A percentile compares a stretch with the other conserved stretches of the same genome.
Conservation (phyloP, 768 basidiomycete genomes). For the Pleurotus sapidus region DNA sequence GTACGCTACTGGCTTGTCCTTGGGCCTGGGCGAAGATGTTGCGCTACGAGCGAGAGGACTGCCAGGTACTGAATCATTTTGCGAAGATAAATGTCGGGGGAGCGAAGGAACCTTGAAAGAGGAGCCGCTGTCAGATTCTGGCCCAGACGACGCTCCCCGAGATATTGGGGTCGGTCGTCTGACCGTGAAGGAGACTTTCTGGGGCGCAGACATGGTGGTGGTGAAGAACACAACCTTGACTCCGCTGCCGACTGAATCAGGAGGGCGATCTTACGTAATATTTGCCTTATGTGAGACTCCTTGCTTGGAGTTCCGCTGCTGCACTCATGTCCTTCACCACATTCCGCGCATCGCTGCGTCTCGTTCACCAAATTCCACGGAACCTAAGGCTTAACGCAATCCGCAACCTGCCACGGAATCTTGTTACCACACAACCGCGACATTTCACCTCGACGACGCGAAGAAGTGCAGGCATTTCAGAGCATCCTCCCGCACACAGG, state of each 20-base stretch:
- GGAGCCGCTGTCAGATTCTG: constrained; percentile 53
- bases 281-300: neutral
- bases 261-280: neutral
- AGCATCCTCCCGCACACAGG: constrained; percentile 40
- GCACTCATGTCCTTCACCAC: neutral
- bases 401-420: neutral
- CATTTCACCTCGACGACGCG: neutral
- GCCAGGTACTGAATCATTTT: constrained; percentile 38
- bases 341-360: neutral
- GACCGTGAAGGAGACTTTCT: constrained; percentile 80
- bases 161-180: constrained; percentile 74
- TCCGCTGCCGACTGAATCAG: neutral
- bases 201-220: constrained; percentile 16
- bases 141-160: constrained; percentile 57
- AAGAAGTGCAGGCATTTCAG: constrained; percentile 1
- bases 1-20: constrained; percentile 16
- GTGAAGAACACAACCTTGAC: neutral
- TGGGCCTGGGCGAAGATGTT: constrained; percentile 42
- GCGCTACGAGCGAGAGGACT: constrained; percentile 56
- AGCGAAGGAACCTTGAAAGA: constrained; percentile 57
- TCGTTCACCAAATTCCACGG: neutral
- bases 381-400: neutral
- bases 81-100: constrained; percentile 50
- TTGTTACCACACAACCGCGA: neutral
- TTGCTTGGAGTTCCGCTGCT: neutral